These are phyloP conservation scores for Pseudopyricularia cyperi DNA, from an alignment of 2,329 filamentous ascomycete species.

Conservation along the genomic window DNA sequence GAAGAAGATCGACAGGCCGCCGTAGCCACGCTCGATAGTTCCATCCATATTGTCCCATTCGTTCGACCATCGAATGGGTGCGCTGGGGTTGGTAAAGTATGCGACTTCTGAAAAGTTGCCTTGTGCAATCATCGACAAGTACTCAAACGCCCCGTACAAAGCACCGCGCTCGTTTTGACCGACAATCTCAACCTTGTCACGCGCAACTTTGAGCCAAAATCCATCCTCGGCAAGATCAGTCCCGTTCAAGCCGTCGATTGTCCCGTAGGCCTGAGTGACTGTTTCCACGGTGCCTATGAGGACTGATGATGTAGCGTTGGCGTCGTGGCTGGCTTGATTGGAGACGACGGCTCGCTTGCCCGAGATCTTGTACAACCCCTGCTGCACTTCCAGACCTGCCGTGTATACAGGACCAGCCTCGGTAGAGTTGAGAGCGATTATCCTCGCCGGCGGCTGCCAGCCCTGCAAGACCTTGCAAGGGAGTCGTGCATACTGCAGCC, in stretches of 20 bases:
- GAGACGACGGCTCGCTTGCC: conserved; percentile 27
- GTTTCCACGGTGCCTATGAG: conserved; percentile 31
- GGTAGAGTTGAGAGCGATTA: conserved; percentile 29
- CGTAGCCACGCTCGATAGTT: conserved; percentile 56
- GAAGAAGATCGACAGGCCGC: conserved; percentile 57
- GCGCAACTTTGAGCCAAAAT: conserved; percentile 42
- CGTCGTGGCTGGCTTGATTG: not conserved
- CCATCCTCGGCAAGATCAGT: conserved; percentile 38
- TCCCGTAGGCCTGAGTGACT: conserved; percentile 19
- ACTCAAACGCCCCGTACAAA: conserved; percentile 57
- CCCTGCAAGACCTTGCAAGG: no score
- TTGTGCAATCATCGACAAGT: conserved; percentile 51
- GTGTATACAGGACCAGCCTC: conserved; percentile 41
- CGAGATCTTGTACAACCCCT: conserved; percentile 43
- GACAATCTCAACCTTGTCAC: conserved; percentile 38
- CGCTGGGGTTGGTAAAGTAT: conserved; percentile 40
- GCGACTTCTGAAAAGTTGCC: conserved; percentile 35
- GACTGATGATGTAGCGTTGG: conserved; percentile 42
- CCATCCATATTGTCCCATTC: conserved; percentile 62
- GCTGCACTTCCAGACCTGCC: conserved; percentile 44
- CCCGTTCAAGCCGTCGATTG: conserved; percentile 17
- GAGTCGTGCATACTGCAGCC: conserved; percentile 34
- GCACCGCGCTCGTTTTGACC: conserved; percentile 55
- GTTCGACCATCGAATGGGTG: conserved; percentile 55
- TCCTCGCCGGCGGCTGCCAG: not conserved